Evolutionary conservation across 129 eudicot species (phyloP).

Genomic region (Tagetes erecta): DNA sequence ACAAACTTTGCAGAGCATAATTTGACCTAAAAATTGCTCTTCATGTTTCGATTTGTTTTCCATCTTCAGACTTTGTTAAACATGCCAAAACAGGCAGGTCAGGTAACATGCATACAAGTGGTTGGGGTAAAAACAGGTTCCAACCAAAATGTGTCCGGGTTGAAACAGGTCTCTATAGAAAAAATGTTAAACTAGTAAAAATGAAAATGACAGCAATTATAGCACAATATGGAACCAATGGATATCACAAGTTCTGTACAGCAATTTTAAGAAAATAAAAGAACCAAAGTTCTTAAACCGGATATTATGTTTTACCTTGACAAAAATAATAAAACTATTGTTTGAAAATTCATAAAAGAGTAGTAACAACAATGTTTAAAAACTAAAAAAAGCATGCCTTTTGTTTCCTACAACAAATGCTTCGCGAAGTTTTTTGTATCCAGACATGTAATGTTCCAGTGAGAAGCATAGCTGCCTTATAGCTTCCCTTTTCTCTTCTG

Average conservation of each 20-base stretch:
- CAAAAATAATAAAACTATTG: background rate
- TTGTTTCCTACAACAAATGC: conserved; percentile 42
- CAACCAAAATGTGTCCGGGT: background rate
- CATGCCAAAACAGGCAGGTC: no score
- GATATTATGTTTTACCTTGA: background rate
- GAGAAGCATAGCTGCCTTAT: conserved; percentile 78
- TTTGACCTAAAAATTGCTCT: no score
- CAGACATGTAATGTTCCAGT: conserved; percentile 66
- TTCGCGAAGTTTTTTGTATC: conserved; percentile 66
- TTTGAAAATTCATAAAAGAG: background rate
- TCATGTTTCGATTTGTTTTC: no score
- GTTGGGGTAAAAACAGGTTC: background rate
- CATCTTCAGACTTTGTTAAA: no score
- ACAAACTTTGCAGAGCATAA: no score
- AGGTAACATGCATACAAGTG: background rate
- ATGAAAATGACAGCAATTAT: no score
- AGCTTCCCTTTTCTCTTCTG: conserved; percentile 82
- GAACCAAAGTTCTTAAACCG: conserved; percentile 1
- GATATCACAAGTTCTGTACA: background rate
- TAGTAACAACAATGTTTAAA: conserved; percentile 21
- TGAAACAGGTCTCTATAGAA: background rate
- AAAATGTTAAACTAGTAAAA: no score
- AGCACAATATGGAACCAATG: background rate
- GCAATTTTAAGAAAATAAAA: background rate
- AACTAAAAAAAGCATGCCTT: conserved; percentile 44